phyloP scores from a whole-genome alignment of 192 early-diverging fungal genomes.

The Rhizophagus clarus region DNA sequence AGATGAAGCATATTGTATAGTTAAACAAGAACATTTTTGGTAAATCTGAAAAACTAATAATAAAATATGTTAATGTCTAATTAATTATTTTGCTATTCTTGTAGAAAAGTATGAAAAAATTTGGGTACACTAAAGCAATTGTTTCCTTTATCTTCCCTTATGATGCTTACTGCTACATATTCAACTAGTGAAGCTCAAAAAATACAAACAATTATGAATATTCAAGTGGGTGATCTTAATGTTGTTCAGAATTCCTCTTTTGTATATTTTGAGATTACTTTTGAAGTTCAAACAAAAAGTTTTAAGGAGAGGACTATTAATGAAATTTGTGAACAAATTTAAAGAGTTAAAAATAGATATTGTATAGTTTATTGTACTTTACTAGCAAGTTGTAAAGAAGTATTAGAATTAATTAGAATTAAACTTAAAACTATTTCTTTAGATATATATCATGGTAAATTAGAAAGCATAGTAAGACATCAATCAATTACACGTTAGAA shows the following conservation, averaged over 20 bases:
- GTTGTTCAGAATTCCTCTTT: too few relatives aligned
- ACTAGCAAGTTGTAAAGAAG: background rate
- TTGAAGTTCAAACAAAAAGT: too few relatives aligned
- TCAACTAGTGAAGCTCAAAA: too few relatives aligned
- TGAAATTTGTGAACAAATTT: too few relatives aligned
- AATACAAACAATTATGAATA: too few relatives aligned
- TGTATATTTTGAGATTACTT: too few relatives aligned
- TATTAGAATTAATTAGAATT: background rate
- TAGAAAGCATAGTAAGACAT: background rate
- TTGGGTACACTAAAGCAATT: background rate
- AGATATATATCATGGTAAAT: background rate
- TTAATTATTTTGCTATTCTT: background rate
- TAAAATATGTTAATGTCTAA: too few relatives aligned
- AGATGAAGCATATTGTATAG: background rate
- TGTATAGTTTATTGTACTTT: background rate
- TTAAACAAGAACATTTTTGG: background rate
- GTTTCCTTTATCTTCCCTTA: too few relatives aligned
- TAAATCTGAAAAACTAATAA: background rate
- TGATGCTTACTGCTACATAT: too few relatives aligned
- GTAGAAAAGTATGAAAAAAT: background rate
- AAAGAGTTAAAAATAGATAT: background rate
- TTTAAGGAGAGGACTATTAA: too few relatives aligned
- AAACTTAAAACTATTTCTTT: background rate
- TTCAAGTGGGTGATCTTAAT: too few relatives aligned
- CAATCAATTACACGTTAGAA: slow-evolving; percentile 53